These are phyloP conservation scores for Calonectria hawksworthii DNA, from an alignment of 2,329 filamentous ascomycete genomes.

Conservation along the genomic window DNA sequence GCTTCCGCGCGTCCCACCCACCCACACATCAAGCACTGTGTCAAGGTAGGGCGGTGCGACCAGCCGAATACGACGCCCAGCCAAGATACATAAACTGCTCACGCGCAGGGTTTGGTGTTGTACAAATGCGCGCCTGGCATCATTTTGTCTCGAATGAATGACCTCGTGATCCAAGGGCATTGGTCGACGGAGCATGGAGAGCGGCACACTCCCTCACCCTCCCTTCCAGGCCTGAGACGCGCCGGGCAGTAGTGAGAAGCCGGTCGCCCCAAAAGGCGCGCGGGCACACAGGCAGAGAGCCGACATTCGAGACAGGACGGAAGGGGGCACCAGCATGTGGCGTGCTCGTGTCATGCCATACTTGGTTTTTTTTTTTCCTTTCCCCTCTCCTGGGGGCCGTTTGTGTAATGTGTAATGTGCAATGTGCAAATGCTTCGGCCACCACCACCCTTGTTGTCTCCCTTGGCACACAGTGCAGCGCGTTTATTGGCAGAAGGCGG, in stretches of 20 bases:
- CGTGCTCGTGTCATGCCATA: constrained; percentile 2
- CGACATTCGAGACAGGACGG: background rate
- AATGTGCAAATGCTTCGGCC: background rate
- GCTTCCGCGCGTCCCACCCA: background rate
- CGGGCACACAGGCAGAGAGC: background rate
- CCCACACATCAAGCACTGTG: background rate
- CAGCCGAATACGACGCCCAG: background rate
- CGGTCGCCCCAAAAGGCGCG: background rate
- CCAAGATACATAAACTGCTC: background rate
- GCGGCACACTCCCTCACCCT: constrained; percentile 6
- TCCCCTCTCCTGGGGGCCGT: background rate
- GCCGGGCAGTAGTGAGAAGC: background rate
- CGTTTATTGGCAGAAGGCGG: background rate
- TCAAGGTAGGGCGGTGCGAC: background rate
- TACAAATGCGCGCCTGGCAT: background rate
- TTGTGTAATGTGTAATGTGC: background rate
- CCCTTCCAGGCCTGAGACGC: background rate
- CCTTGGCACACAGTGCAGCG: constrained; percentile 4
- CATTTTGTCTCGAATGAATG: constrained; percentile 7
- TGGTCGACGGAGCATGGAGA: background rate
- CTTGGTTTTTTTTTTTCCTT: background rate
- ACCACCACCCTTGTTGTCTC: background rate
- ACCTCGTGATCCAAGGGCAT: background rate
- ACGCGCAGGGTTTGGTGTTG: background rate
- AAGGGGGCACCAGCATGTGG: constrained; percentile 2